Conservation (phyloP, 169 alveolate species). For the Plasmodium adleri region DNA sequence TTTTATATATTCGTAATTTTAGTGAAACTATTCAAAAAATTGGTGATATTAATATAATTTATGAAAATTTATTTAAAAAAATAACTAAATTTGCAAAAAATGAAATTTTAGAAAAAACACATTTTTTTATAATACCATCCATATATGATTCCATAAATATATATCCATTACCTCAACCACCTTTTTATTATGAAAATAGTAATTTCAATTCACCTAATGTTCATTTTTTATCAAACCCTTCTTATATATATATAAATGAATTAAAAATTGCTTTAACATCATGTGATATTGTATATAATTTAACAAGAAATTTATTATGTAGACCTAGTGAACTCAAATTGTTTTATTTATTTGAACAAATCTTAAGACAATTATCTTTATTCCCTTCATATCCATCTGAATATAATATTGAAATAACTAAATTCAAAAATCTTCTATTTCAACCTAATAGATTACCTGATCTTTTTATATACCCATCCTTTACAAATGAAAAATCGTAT, state of each 20-base stretch:
- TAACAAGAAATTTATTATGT: slow-evolving; percentile 55
- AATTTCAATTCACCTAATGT: slow-evolving; percentile 41
- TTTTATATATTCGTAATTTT: slow-evolving; percentile 75
- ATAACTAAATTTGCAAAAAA: slow-evolving; percentile 75
- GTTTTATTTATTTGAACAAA: slow-evolving; percentile 71
- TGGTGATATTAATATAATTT: slow-evolving; percentile 72
- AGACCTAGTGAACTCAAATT: slow-evolving; percentile 69
- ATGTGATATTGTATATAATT: slow-evolving; percentile 64
- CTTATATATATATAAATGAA: slow-evolving; percentile 71
- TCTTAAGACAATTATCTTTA: slow-evolving; percentile 67
- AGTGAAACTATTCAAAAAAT: slow-evolving; percentile 76
- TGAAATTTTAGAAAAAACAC: slow-evolving; percentile 73
- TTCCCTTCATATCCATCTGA: slow-evolving; percentile 76
- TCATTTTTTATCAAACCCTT: slow-evolving; percentile 69
- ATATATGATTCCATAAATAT: slow-evolving; percentile 67
- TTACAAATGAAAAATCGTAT: slow-evolving; percentile 67
- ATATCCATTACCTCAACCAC: slow-evolving; percentile 77
- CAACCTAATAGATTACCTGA: slow-evolving; percentile 75
- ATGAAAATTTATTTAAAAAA: slow-evolving; percentile 65
- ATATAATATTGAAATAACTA: slow-evolving; percentile 67
- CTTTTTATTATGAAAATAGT: slow-evolving; percentile 68
- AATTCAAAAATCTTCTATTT: slow-evolving; percentile 66
- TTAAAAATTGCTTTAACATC: slow-evolving; percentile 76
- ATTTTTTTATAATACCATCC: slow-evolving; percentile 73
- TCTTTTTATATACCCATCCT: slow-evolving; percentile 70